Conservation (phyloP, 192 early-diverging fungal genomes). For the Entophlyctis luteolus region DNA sequence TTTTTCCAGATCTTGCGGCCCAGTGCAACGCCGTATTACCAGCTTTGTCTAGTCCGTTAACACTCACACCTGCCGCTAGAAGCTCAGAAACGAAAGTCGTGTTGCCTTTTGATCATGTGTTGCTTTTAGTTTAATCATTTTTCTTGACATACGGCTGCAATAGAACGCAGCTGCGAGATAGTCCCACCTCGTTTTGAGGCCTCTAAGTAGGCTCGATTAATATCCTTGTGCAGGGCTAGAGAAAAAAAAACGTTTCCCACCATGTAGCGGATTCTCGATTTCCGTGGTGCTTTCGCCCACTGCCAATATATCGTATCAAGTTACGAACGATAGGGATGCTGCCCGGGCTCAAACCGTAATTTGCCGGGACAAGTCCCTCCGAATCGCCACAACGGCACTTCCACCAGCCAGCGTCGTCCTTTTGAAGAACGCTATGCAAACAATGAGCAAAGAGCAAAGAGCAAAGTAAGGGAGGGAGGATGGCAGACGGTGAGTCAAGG, state of each 20-base stretch:
- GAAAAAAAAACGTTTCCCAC: too few species aligned
- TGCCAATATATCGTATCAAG: not conserved
- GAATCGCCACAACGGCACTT: constrained; percentile 45
- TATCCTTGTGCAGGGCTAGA: too few species aligned
- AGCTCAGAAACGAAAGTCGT: constrained; percentile 41
- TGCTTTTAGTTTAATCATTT: not conserved
- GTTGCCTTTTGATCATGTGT: constrained; percentile 29
- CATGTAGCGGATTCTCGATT: constrained; percentile 55
- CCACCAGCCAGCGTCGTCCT: constrained; percentile 53
- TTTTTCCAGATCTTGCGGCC: constrained; percentile 49
- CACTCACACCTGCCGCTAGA: constrained; percentile 45
- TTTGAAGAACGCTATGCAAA: constrained; percentile 38
- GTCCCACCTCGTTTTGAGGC: constrained; percentile 32
- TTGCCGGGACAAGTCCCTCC: constrained; percentile 49
- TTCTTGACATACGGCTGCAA: too few species aligned
- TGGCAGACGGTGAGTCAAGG: too few species aligned
- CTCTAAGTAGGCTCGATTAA: constrained; percentile 31
- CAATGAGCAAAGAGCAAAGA: not conserved
- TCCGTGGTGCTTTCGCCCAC: constrained; percentile 50
- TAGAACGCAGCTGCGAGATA: not conserved
- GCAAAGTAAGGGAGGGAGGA: constrained; percentile 8
- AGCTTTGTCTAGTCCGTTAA: constrained; percentile 52
- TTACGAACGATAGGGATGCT: not conserved
- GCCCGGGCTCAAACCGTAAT: constrained; percentile 34
- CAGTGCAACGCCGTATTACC: constrained; percentile 54